phyloP scores from a whole-genome alignment of 768 basidiomycete genomes.

The Auricularia sp. region DNA sequence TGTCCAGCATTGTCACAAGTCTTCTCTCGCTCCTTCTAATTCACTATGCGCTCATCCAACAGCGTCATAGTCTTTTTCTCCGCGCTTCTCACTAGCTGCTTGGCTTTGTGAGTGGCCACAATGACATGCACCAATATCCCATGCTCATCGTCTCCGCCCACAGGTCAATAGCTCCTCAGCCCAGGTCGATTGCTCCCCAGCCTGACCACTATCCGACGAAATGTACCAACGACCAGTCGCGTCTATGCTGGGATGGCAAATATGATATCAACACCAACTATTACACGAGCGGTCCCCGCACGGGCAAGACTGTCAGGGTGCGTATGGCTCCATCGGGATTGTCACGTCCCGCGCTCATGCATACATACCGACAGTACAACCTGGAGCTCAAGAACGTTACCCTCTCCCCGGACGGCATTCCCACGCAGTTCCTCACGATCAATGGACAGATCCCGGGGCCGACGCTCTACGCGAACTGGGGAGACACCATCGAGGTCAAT shows the following conservation, averaged over 20 bases:
- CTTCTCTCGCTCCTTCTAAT: too few species aligned
- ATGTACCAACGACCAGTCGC: neutral
- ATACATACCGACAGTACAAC: neutral
- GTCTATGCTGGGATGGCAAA: neutral
- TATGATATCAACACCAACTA: slow-evolving; percentile 3
- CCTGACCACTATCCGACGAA: neutral
- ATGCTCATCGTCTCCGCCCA: too few species aligned
- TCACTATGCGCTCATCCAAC: too few species aligned
- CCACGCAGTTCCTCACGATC: neutral
- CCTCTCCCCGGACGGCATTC: neutral
- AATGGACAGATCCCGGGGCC: neutral
- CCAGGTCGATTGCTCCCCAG: neutral
- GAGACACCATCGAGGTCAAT: neutral
- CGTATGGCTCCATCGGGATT: neutral
- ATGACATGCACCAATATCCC: too few species aligned
- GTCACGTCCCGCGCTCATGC: neutral
- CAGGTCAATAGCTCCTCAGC: neutral
- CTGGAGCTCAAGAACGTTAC: neutral
- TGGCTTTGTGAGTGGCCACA: too few species aligned
- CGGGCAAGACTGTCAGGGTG: neutral
- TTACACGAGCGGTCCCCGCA: neutral
- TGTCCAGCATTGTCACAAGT: too few species aligned
- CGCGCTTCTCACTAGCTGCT: too few species aligned
- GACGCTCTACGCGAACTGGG: neutral
- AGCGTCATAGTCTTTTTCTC: too few species aligned